These are phyloP conservation scores for Calamus simplicifolius DNA, from an alignment of 176 grass and related monocot species.

Conservation along the genomic window DNA sequence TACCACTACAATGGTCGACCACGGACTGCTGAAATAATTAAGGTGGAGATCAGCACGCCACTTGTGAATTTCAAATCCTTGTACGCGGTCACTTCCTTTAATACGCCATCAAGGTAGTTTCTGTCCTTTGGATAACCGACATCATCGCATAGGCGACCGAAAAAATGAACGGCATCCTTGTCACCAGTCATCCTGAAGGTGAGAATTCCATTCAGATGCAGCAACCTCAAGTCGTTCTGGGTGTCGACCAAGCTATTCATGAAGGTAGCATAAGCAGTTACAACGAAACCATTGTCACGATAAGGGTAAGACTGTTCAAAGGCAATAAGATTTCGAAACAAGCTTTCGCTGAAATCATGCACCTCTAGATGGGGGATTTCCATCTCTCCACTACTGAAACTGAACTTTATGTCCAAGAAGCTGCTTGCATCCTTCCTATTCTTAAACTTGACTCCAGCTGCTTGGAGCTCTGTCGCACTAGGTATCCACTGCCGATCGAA, in stretches of 20 bases:
- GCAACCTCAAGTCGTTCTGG: background rate
- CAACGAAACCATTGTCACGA: too few species aligned
- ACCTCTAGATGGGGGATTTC: conserved; percentile 5
- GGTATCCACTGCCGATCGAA: background rate
- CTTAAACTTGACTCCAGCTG: conserved; percentile 1
- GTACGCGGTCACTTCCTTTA: too few species aligned
- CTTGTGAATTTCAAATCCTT: too few species aligned
- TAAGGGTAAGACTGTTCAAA: conserved; percentile 17
- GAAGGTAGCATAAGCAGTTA: conserved; percentile 1
- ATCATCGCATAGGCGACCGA: background rate
- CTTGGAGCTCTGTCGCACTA: background rate
- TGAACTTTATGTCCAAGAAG: conserved; percentile 18
- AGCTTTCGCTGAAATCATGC: background rate
- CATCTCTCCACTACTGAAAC: background rate
- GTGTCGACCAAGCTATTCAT: conserved; percentile 5
- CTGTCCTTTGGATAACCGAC: too few species aligned
- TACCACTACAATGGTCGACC: too few species aligned
- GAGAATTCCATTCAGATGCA: conserved; percentile 1
- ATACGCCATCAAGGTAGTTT: too few species aligned
- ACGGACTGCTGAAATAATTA: too few species aligned
- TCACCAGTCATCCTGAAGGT: background rate
- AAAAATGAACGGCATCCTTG: background rate
- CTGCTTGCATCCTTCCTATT: background rate
- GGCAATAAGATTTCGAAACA: conserved; percentile 12
- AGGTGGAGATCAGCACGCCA: too few species aligned